Conservation (phyloP, 225 moss, liverwort and hornwort genomes). For the Physcomitrium patens region DNA sequence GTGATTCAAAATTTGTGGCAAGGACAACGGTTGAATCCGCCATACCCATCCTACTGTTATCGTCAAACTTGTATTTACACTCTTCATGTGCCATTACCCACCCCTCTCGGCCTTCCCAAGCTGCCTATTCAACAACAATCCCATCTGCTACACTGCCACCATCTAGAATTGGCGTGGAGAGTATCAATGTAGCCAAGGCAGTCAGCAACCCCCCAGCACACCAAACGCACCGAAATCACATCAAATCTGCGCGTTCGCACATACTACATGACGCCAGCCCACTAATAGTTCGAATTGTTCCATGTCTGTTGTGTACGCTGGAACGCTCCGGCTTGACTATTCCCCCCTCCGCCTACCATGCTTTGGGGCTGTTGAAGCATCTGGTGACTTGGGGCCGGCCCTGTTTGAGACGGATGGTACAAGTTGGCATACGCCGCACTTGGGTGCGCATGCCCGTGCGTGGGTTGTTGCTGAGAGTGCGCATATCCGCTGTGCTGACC, state of each 20-base stretch:
- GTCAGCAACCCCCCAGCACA: slow-evolving; percentile 31
- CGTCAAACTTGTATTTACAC: slow-evolving; percentile 52
- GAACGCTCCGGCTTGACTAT: slow-evolving; percentile 62
- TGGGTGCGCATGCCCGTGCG: slow-evolving; percentile 75
- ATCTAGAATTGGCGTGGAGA: slow-evolving; percentile 26
- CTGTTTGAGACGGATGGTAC: slow-evolving; percentile 88
- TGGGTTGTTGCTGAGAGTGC: slow-evolving; percentile 71
- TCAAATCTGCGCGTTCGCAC: neutral
- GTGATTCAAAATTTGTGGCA: too few relatives aligned
- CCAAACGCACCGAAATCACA: slow-evolving; percentile 1
- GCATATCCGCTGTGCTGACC: slow-evolving; percentile 87
- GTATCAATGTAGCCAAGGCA: slow-evolving; percentile 32
- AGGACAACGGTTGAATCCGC: slow-evolving; percentile 17
- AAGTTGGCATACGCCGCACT: slow-evolving; percentile 68
- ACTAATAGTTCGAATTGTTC: slow-evolving; percentile 74
- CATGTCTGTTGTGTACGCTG: slow-evolving; percentile 93
- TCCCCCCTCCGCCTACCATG: slow-evolving; percentile 69
- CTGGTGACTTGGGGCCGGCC: slow-evolving; percentile 77
- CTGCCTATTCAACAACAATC: slow-evolving; percentile 63
- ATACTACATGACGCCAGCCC: neutral
- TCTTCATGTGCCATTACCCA: slow-evolving; percentile 57
- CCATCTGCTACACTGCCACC: slow-evolving; percentile 37
- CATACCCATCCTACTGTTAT: slow-evolving; percentile 34
- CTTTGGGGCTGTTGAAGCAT: slow-evolving; percentile 92
- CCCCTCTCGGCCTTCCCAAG: slow-evolving; percentile 49